A percentile compares a stretch with the other conserved stretches of the same genome.
These are phyloP conservation scores for Penicillium psychrosexuale DNA, from an alignment of 2,329 filamentous ascomycete genomes.

Conservation along the genomic window DNA sequence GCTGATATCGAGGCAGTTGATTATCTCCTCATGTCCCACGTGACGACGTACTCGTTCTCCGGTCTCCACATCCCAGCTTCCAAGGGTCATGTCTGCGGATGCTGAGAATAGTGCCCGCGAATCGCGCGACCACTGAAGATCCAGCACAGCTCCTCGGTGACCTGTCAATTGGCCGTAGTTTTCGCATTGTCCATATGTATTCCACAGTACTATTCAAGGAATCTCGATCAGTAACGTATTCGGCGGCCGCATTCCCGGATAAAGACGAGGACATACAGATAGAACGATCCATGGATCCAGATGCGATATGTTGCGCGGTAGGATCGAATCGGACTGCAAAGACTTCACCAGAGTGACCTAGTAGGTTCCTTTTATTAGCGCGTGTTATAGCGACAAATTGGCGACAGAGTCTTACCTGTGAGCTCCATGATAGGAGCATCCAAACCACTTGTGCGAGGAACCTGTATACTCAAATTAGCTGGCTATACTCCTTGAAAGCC, in stretches of 20 bases:
- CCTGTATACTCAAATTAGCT: conserved; percentile 50
- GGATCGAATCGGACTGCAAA: conserved; percentile 89
- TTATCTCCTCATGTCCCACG: conserved; percentile 89
- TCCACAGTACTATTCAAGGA: conserved; percentile 72
- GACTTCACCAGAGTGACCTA: conserved; percentile 72
- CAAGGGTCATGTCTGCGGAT: conserved; percentile 87
- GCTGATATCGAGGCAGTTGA: conserved; percentile 87
- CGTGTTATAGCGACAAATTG: neutral
- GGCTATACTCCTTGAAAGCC: neutral
- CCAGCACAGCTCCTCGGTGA: conserved; percentile 85
- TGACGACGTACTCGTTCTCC: conserved; percentile 91
- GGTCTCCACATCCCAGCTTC: conserved; percentile 91
- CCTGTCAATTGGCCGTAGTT: conserved; percentile 89
- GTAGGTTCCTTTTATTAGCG: conserved; percentile 9
- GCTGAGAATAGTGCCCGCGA: conserved; percentile 86
- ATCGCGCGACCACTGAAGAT: conserved; percentile 95
- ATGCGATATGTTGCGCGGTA: conserved; percentile 83
- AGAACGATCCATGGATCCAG: conserved; percentile 89
- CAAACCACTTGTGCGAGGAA: conserved; percentile 73
- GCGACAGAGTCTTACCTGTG: conserved; percentile 58
- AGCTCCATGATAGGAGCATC: conserved; percentile 94
- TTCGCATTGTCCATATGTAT: conserved; percentile 85
- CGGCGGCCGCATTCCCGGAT: neutral
- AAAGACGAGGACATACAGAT: conserved; percentile 62
- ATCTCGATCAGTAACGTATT: neutral